Evolutionary conservation across 306 rosid genomes (phyloP), one percentile per base, ranked within the genome.

Genomic region (Quercus bicolor): DNA sequence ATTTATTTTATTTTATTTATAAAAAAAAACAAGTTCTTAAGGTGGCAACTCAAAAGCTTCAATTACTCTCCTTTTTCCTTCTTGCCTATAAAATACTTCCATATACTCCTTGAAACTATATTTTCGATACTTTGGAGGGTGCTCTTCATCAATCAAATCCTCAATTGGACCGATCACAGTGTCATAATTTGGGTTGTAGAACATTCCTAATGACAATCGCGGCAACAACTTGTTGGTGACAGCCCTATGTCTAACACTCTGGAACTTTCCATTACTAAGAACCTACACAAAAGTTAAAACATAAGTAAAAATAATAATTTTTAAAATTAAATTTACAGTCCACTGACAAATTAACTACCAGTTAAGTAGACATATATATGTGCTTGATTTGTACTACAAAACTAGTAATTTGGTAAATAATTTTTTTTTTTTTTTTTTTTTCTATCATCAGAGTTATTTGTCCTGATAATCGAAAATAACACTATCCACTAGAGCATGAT

Each of bases 171-270:
- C 79, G 26, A 81, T 81, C 65, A 69, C 21, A 9, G 75, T 66
- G 21, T 79, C 83, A 48, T 51, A 28, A 70, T 79, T 77, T 29
- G 91, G 87, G 64, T 83, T 84, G 66, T 83, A 73, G 53, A 78
- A 88, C 87, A 85, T 78, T n/a, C 79, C 87, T 12, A 78, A 0
- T 51, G 91, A 75, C 15, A 83, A 45, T 4, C 87, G 45, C 11
- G 78, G 66, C 31, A 14, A 29, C 55, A 24, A 4, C 21, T 59
- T 71, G 73, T 85, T 87, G 60, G 87, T 83, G 2, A 83, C 87
- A 4, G 82, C 86, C 81, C 85, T 83, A 8, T 85, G 85, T 56
- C 75, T 6, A 82, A 84, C 84, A 19, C 87, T 88, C 45, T 79
- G 85, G 19, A 75, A 88, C 69, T 81, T 83, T 70, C 84, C 87